phyloP scores from a whole-genome alignment of 768 basidiomycete genomes.

The Fomitopsis serialis region DNA sequence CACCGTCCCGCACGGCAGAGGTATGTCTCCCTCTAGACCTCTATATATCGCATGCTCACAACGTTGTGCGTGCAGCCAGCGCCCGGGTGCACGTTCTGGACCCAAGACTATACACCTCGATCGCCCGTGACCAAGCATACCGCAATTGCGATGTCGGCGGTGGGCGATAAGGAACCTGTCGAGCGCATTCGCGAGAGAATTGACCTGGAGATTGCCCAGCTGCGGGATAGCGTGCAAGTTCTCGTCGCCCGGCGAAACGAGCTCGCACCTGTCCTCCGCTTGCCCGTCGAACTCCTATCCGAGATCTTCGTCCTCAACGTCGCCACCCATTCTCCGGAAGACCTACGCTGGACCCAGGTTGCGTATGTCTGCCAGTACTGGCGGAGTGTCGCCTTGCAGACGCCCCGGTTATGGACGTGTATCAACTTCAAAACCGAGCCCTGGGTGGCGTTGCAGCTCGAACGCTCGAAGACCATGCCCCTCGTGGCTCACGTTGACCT shows the following conservation, averaged over 20 bases:
- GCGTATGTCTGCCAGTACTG: conserved; percentile 5
- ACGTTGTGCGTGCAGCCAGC: no score
- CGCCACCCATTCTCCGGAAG: neutral
- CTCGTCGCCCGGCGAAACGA: conserved; percentile 4
- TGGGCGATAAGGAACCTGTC: neutral
- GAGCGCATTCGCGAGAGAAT: neutral
- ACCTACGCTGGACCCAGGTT: neutral
- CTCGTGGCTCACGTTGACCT: conserved; percentile 1
- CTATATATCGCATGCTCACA: no score
- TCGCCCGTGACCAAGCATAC: neutral
- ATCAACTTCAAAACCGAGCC: neutral
- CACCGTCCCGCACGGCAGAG: neutral
- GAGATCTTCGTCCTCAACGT: conserved; percentile 6
- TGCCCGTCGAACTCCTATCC: conserved; percentile 7
- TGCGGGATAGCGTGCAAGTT: neutral
- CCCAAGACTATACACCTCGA: neutral
- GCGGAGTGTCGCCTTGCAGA: conserved; percentile 4
- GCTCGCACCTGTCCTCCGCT: neutral
- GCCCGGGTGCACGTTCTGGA: no score
- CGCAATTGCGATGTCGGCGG: no score
- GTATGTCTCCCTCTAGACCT: neutral
- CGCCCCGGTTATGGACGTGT: conserved; percentile 1
- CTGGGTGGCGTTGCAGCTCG: neutral
- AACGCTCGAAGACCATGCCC: conserved; percentile 2
- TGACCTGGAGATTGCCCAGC: conserved; percentile 4